Conservation (phyloP, 352 stramenopile genomes). For the Pythium pectinolyticum region DNA sequence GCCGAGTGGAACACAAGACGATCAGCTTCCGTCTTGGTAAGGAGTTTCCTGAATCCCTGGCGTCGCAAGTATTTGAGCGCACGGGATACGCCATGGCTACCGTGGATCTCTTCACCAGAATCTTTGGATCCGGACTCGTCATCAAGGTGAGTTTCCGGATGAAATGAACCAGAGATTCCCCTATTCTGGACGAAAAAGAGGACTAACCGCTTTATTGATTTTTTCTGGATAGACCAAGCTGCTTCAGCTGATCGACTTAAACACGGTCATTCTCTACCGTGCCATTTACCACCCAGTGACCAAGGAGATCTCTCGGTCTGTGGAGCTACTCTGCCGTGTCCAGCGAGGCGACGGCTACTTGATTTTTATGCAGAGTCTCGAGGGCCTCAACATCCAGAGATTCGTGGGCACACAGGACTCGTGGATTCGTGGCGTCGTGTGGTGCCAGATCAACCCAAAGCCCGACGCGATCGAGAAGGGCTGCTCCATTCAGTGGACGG, state of each 20-base stretch:
- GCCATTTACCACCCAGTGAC: conserved; percentile 59
- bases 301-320: conserved; percentile 46
- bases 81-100: conserved; percentile 27
- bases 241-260: conserved; percentile 52
- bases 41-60: conserved; percentile 19
- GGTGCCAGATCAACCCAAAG: conserved; percentile 42
- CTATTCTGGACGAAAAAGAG: too few relatives aligned
- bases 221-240: conserved; percentile 27
- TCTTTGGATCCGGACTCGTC: conserved; percentile 31
- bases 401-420: conserved; percentile 49
- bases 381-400: conserved; percentile 54
- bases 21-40: conserved; percentile 31
- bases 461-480: conserved; percentile 21
- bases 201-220: conserved; percentile 1
- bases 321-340: conserved; percentile 58
- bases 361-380: conserved; percentile 52
- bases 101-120: conserved; percentile 23
- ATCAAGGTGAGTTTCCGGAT: conserved; percentile 28
- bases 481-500: conserved; percentile 51
- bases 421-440: conserved; percentile 53
- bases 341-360: conserved; percentile 49
- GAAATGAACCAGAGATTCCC: too few relatives aligned
- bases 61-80: conserved; percentile 24
- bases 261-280: conserved; percentile 55
- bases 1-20: conserved; percentile 28